A percentile compares a stretch with the other conserved stretches of the same genome.
phyloP scores from a whole-genome alignment of 1,284 basidiomycete species.

The Amylostereum areolatum region DNA sequence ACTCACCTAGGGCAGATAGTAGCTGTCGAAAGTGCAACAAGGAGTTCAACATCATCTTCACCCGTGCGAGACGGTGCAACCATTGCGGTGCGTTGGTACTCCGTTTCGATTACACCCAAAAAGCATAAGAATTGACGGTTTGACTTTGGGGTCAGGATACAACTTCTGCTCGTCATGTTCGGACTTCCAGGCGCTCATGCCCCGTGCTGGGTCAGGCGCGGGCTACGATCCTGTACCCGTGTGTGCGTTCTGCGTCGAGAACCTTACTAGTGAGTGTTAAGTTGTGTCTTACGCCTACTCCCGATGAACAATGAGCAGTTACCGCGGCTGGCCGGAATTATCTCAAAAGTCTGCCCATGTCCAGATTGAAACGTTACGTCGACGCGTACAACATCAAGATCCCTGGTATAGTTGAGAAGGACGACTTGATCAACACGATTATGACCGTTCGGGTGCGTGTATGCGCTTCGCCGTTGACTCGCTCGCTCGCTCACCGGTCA shows the following conservation, averaged over 20 bases:
- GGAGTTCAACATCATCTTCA: constrained; percentile 66
- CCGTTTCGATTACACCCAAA: constrained; percentile 3
- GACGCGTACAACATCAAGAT: constrained; percentile 61
- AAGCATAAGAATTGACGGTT: background rate
- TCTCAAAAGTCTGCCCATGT: constrained; percentile 47
- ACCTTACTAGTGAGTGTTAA: constrained; percentile 50
- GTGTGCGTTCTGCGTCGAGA: constrained; percentile 68
- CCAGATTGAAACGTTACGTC: constrained; percentile 62
- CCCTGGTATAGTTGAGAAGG: constrained; percentile 65
- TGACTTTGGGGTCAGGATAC: constrained; percentile 41
- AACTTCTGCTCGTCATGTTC: constrained; percentile 65
- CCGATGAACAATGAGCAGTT: constrained; percentile 34
- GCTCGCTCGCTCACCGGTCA: too few relatives aligned
- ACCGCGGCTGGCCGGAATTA: constrained; percentile 56
- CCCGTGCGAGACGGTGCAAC: constrained; percentile 59
- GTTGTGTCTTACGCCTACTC: constrained; percentile 1
- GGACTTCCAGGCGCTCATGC: constrained; percentile 72
- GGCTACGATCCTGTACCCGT: constrained; percentile 63
- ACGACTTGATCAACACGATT: constrained; percentile 64
- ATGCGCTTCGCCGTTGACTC: background rate
- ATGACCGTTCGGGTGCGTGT: constrained; percentile 48
- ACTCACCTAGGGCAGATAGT: constrained; percentile 31
- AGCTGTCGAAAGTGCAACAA: constrained; percentile 68
- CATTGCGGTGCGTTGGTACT: constrained; percentile 57
- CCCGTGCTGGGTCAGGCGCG: constrained; percentile 38